phyloP scores from a whole-genome alignment of 2,329 filamentous ascomycete genomes.

The Epichloe sibirici region DNA sequence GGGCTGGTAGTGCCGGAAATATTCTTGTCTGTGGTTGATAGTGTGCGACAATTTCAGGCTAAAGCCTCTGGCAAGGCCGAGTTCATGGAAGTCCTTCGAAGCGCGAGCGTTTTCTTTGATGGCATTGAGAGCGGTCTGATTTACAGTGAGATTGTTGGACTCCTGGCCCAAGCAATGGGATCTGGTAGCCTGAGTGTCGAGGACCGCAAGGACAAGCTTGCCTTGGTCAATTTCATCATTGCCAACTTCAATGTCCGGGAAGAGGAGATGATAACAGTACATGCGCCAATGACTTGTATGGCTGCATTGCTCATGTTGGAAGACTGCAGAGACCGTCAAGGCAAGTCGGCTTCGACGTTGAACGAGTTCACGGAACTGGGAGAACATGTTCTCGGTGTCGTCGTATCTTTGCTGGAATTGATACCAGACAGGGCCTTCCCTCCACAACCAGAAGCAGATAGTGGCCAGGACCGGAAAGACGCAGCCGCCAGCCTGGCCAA shows the following conservation, averaged over 20 bases:
- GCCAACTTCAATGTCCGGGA: conserved; percentile 85
- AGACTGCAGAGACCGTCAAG: conserved; percentile 31
- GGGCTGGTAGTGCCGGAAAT: conserved; percentile 78
- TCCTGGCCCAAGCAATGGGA: conserved; percentile 50
- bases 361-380: conserved; percentile 19
- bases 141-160: conserved; percentile 66
- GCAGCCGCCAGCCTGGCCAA: conserved; percentile 6
- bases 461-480: background rate
- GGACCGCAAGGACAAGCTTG: conserved; percentile 50
- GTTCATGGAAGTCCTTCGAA: conserved; percentile 78
- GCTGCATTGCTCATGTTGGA: conserved; percentile 53
- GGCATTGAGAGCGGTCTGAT: conserved; percentile 91
- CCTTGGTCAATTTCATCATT: conserved; percentile 70
- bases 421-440: conserved; percentile 52
- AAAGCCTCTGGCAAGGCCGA: conserved; percentile 53
- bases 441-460: conserved; percentile 11
- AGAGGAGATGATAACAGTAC: conserved; percentile 85
- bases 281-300: conserved; percentile 58
- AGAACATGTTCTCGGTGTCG: conserved; percentile 33
- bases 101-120: conserved; percentile 93
- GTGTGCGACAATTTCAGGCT: conserved; percentile 62
- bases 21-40: conserved; percentile 76
- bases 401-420: conserved; percentile 46
- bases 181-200: conserved; percentile 29
- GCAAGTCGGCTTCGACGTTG: conserved; percentile 18